A percentile compares a stretch with the other conserved stretches of the same genome.
phyloP scores from a whole-genome alignment of 2,329 filamentous ascomycete species.

The Aspergillus sp. region DNA sequence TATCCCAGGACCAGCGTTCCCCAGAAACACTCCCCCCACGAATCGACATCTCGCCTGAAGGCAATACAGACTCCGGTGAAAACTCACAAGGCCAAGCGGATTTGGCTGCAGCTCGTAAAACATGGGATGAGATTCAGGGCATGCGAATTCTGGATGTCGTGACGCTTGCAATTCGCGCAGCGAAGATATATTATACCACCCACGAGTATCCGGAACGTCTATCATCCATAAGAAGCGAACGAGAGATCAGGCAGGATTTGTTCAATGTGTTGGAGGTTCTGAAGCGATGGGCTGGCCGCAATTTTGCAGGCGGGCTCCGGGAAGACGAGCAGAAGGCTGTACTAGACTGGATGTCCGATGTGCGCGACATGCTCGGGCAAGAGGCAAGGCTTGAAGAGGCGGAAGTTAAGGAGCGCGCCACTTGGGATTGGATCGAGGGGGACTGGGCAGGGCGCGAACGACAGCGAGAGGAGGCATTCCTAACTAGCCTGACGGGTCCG shows the following conservation, averaged over 20 bases:
- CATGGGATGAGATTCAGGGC: conserved; percentile 84
- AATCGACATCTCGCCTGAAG: conserved; percentile 33
- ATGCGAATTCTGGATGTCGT: conserved; percentile 90
- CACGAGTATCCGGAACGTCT: conserved; percentile 85
- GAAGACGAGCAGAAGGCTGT: conserved; percentile 76
- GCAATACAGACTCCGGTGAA: conserved; percentile 43
- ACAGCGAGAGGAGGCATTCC: conserved; percentile 77
- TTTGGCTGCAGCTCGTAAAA: conserved; percentile 47
- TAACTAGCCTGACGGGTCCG: conserved; percentile 67
- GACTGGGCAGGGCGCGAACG: conserved; percentile 75
- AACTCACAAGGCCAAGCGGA: conserved; percentile 30
- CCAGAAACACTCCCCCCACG: conserved; percentile 28
- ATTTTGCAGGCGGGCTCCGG: conserved; percentile 79
- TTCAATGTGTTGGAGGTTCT: conserved; percentile 85
- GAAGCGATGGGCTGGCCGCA: conserved; percentile 85
- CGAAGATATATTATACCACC: conserved; percentile 93
- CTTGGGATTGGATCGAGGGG: conserved; percentile 77
- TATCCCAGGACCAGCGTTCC: conserved; percentile 30
- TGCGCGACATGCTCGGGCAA: conserved; percentile 71
- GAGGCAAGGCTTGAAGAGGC: conserved; percentile 76
- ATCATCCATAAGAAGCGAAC: conserved; percentile 84
- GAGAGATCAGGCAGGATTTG: conserved; percentile 78
- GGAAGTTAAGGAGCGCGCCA: conserved; percentile 69
- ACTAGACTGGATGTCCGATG: conserved; percentile 73
- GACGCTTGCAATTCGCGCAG: conserved; percentile 91